Base-by-base conservation (phyloP, 306 rosid genomes). In the Dicorynia guianensis region DNA sequence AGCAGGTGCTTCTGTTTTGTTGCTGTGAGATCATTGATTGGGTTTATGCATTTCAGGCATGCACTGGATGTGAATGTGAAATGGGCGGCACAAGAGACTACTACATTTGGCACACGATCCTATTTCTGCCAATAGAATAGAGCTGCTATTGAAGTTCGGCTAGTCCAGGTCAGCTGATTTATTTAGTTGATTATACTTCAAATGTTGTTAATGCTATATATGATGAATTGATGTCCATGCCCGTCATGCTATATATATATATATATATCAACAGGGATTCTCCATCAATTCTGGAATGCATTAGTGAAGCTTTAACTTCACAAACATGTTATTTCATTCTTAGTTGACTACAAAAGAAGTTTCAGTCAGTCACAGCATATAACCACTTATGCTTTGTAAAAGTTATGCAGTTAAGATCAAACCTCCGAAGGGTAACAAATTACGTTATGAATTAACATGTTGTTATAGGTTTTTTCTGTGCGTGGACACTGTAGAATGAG, bases 21-120 rank as follows among this genome's bases (percentile, higher is more conserved):
- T 59, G 63, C 38, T 63, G 10, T 47, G 47, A 47, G 46, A 25
- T 74, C 19, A 40, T 65, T 58, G 58, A 59, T 74, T 55, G 12
- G 74, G 81, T 25, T 2, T 25, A 25, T 25, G 30, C 30, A 25
- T 25, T 25, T 25, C 85, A 96, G 99, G 71, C 93, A 96, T 61
- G 99, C 98, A 3, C 74, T 96, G 64, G 99, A 96, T 83, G 97
- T 96, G 84, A 96, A 96, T 78, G 97, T 89, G 61, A 96, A 96
- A 85, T 93, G 99, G 80, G 97, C 99, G 4, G 30, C 30, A 96
- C 77, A 93, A 90, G 81, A 88, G 97, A 59, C 83, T 96, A 70
- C 75, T 96, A 76, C 97, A 86, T 80, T 78, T 81, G 88, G 98
- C 98, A 9, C 93, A 86, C 40, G 95, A 90, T 89, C 98, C 98